Conservation (phyloP, 2,329 filamentous ascomycete genomes). For the Colletotrichum australisinense region DNA sequence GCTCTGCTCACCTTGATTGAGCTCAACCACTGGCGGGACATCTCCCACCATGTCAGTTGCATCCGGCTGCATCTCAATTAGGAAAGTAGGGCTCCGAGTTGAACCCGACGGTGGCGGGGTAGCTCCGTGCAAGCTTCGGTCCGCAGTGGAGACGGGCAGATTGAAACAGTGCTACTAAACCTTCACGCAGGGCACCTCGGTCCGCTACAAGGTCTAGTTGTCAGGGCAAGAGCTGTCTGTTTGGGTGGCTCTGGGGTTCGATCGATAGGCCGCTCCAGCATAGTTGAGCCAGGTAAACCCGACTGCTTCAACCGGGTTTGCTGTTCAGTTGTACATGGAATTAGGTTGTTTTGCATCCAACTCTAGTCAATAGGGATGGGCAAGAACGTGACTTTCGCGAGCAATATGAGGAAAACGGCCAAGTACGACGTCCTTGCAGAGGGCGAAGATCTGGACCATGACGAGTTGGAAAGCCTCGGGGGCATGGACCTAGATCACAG, state of each 20-base stretch:
- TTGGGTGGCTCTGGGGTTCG: not conserved
- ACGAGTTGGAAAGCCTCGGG: conserved; percentile 9
- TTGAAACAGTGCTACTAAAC: not conserved
- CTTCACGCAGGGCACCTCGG: not conserved
- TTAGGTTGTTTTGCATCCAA: no score
- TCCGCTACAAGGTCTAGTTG: not conserved
- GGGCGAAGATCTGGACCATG: not conserved
- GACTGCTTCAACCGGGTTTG: not conserved
- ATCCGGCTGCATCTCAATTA: not conserved
- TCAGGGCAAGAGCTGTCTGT: not conserved
- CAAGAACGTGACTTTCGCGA: conserved; percentile 10
- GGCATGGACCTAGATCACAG: not conserved
- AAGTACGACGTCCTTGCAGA: conserved; percentile 15
- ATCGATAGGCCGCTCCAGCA: not conserved
- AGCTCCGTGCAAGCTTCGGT: not conserved
- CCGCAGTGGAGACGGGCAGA: not conserved
- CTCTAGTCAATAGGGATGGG: not conserved
- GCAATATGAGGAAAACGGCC: not conserved
- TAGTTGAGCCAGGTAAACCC: not conserved
- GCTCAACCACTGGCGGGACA: no score
- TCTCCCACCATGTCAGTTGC: no score
- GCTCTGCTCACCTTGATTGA: not conserved
- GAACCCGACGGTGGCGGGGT: not conserved
- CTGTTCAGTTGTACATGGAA: not conserved
- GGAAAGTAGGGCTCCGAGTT: not conserved